Evolutionary conservation across 305 asterid species (phyloP), one percentile per base, ranked within the genome.

Genomic region (Galium porrigens): DNA sequence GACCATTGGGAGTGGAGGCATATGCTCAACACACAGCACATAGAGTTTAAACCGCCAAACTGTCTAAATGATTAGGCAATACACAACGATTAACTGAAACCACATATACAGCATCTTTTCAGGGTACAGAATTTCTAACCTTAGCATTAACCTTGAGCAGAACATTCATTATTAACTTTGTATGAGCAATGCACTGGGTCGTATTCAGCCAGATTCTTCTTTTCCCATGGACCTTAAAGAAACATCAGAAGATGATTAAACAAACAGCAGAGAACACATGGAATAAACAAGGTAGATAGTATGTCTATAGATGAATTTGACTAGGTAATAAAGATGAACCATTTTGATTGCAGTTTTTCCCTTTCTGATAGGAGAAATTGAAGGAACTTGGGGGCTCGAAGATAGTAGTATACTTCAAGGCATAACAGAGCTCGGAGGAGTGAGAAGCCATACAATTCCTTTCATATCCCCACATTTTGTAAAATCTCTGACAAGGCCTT

Each of bases 41-140:
- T 48, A 18, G 97, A 84, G 69, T 86, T 90, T 17, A 90, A 59
- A 10, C 96, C 96, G 44, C 97, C 97, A 58, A 87, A 95, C 97
- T 87, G 94, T 32, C 1, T 58, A 60, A 55, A 34, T 30, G 12
- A 48, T 22, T 22, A 22, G 22, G 22, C 22, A 22, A 22, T 42
- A 49, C 25, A 20, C 17, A 39, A 58, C 48, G 3, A 33, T 27
- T 5, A 7, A 27, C 5, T 18, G 14, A 55, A n/a, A 25, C 3
- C 37, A 27, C 30, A 27, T 1, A 27, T 27, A 27, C 30, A 27
- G 39, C 52, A 32, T 27, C 30, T 27, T 27, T 27, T 27, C 30
- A 27, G 30, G 54, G 18, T 22, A 44, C 8, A 64, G 29, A 27
- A 37, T 48, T 10, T 39, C 83, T 22, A 22, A 86, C 96, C 94